Evolutionary conservation across 2,329 filamentous ascomycete genomes (phyloP).

Genomic region (Zymoseptoria pseudotritici): DNA sequence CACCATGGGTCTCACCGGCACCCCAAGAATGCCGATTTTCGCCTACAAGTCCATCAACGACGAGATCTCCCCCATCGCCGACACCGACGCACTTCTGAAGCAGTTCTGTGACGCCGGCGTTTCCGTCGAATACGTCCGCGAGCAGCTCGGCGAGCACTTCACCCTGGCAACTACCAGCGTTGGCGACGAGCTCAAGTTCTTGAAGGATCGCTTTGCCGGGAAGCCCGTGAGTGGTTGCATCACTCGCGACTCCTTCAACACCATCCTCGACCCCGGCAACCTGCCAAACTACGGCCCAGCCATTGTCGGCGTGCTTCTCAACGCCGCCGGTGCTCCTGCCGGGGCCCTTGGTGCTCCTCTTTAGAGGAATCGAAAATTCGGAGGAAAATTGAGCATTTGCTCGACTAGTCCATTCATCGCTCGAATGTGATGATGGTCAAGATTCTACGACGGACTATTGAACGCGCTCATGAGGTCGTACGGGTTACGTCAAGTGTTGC

Average conservation of each 20-base stretch:
- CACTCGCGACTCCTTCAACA: neutral
- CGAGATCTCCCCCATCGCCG: slow-evolving; percentile 35
- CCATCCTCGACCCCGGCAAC: neutral
- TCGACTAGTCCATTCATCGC: too few relatives aligned
- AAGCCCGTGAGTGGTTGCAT: neutral
- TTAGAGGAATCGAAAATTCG: too few relatives aligned
- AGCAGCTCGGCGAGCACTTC: slow-evolving; percentile 35
- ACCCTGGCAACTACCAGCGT: neutral
- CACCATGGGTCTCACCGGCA: slow-evolving; percentile 31
- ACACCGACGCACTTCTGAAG: slow-evolving; percentile 37
- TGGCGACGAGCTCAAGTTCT: neutral
- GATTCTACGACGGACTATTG: too few relatives aligned
- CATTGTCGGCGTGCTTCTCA: neutral
- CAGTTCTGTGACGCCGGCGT: slow-evolving; percentile 34
- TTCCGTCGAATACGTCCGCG: slow-evolving; percentile 37
- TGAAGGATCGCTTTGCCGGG: neutral
- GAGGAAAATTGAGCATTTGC: too few relatives aligned
- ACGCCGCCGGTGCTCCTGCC: neutral
- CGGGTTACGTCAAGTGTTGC: too few relatives aligned
- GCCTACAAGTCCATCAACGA: slow-evolving; percentile 44
- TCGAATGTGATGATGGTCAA: too few relatives aligned
- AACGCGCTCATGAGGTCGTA: too few relatives aligned
- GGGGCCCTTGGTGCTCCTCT: neutral
- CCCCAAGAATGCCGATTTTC: slow-evolving; percentile 40
- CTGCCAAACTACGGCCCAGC: neutral